A percentile compares a stretch with the other conserved stretches of the same genome.
These are phyloP conservation scores for Bryoglossum gracile DNA, from an alignment of 495 filamentous ascomycete species.

Conservation along the genomic window DNA sequence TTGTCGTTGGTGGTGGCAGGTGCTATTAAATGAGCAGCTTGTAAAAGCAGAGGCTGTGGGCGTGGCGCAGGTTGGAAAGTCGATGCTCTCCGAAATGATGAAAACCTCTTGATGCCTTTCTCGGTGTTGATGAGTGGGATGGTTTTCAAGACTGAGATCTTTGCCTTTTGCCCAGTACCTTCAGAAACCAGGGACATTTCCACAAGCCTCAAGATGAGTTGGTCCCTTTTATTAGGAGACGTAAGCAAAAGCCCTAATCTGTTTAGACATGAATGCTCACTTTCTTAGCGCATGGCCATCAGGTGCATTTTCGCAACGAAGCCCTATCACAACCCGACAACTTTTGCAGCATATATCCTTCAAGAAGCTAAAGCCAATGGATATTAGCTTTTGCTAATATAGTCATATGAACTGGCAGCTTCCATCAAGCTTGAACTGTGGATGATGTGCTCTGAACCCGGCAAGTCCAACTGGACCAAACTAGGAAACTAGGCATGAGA, in stretches of 20 bases:
- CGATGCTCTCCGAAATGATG: constrained; percentile 1
- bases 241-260: not conserved
- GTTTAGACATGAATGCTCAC: not conserved
- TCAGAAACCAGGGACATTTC: constrained; percentile 19
- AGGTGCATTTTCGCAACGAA: constrained; percentile 21
- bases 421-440: too few relatives aligned
- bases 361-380: constrained; percentile 18
- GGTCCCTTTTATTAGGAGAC: constrained; percentile 11
- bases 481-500: too few relatives aligned
- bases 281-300: constrained; percentile 17
- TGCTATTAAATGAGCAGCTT: too few relatives aligned
- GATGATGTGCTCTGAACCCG: too few relatives aligned
- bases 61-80: constrained; percentile 2
- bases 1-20: not conserved
- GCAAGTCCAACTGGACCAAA: too few relatives aligned
- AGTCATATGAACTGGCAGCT: too few relatives aligned
- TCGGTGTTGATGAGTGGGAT: constrained; percentile 7
- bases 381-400: too few relatives aligned
- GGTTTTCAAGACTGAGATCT: constrained; percentile 11
- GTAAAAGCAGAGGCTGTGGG: not conserved
- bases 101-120: not conserved
- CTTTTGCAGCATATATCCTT: constrained; percentile 20
- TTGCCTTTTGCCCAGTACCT: constrained; percentile 9
- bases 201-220: constrained; percentile 19
- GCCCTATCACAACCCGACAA: constrained; percentile 14